phyloP scores from a whole-genome alignment of 2,329 filamentous ascomycete genomes.

The Xylariales sp. region DNA sequence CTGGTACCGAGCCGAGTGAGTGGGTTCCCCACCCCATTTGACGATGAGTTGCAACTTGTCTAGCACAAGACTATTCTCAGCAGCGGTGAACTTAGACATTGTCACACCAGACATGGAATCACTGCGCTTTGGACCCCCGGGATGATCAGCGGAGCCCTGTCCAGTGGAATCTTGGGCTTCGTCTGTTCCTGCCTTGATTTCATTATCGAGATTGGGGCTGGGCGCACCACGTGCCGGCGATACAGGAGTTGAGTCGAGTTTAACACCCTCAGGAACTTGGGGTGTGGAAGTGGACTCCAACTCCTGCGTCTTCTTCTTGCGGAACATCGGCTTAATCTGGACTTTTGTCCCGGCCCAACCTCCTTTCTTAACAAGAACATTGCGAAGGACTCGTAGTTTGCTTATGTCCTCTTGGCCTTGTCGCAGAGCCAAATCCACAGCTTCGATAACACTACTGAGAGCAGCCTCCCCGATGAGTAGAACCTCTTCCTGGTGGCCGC shows the following conservation, averaged over 20 bases:
- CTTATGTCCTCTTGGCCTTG: slow-evolving; percentile 78
- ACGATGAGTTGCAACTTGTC: slow-evolving; percentile 97
- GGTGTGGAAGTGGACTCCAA: slow-evolving; percentile 22
- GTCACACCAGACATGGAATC: slow-evolving; percentile 88
- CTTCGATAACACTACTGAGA: slow-evolving; percentile 80
- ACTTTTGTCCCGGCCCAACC: slow-evolving; percentile 95
- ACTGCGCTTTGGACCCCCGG: slow-evolving; percentile 46
- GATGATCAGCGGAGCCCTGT: slow-evolving; percentile 14
- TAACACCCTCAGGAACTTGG: slow-evolving; percentile 29
- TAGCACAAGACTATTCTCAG: slow-evolving; percentile 85
- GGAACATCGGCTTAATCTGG: slow-evolving; percentile 99
- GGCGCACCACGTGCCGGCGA: slow-evolving; percentile 11
- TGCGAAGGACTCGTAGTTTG: slow-evolving; percentile 82
- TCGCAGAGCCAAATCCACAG: slow-evolving; percentile 75
- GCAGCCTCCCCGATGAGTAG: slow-evolving; percentile 89
- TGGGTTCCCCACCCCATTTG: slow-evolving; percentile 98
- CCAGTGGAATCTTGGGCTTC: slow-evolving; percentile 10
- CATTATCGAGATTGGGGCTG: not conserved
- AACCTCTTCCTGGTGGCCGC: slow-evolving; percentile 94
- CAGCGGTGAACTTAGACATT: slow-evolving; percentile 89
- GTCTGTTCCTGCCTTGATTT: slow-evolving; percentile 17
- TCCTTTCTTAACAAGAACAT: slow-evolving; percentile 87
- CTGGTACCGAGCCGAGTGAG: slow-evolving; percentile 94
- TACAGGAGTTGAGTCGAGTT: slow-evolving; percentile 24
- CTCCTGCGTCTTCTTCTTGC: slow-evolving; percentile 73